Percentiles rank a stretch among this genome's conserved stretches.
Evolutionary conservation across 331 rosid species (phyloP).

Genomic region (Cucumis variabilis): DNA sequence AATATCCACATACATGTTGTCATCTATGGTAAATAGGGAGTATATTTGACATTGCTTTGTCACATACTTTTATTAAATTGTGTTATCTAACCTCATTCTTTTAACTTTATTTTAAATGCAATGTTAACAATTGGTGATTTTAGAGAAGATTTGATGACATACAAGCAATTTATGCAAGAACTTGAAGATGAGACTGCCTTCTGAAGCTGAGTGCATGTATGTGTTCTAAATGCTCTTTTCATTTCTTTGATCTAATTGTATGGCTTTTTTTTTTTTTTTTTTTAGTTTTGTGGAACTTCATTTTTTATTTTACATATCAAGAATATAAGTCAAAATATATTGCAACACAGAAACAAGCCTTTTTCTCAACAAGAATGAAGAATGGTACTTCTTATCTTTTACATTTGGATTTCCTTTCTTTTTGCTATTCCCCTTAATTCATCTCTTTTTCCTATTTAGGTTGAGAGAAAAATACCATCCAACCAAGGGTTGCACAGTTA

Average conservation of each 20-base stretch:
- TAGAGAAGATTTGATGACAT: constrained; percentile 98
- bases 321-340: constrained; percentile 94
- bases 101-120: no score
- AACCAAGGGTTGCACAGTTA: constrained; percentile 43
- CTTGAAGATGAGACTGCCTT: constrained; percentile 96
- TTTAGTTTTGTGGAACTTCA: background rate
- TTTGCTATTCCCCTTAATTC: background rate
- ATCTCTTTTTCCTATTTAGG: constrained; percentile 55
- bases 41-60: constrained; percentile 2
- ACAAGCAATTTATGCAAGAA: constrained; percentile 98
- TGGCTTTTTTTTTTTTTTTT: background rate
- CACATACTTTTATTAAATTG: background rate
- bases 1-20: no score
- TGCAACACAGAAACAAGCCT: constrained; percentile 88
- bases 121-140: constrained; percentile 32
- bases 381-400: constrained; percentile 59
- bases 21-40: no score
- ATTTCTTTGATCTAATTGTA: background rate
- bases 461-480: constrained; percentile 98
- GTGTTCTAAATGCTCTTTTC: constrained; percentile 4
- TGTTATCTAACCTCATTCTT: no score
- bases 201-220: constrained; percentile 98
- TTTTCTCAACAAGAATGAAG: constrained; percentile 94
- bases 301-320: constrained; percentile 55
- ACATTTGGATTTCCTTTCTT: constrained; percentile 4